phyloP scores from a whole-genome alignment of 2,329 filamentous ascomycete genomes.

The Curvularia verruculosa region DNA sequence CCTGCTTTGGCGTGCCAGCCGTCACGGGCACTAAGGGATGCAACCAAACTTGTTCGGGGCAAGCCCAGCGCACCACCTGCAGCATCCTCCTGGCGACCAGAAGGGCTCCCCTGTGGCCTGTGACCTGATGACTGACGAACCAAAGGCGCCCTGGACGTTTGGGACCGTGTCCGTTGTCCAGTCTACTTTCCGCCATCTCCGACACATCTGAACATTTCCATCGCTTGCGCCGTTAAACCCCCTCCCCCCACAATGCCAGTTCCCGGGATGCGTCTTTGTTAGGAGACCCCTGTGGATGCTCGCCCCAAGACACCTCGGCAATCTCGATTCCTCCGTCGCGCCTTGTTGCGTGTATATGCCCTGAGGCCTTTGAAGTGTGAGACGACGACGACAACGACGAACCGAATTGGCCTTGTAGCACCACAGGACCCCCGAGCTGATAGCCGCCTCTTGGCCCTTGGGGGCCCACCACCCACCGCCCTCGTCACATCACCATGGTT shows the following conservation, averaged over 20 bases:
- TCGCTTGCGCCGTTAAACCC: constrained; percentile 17
- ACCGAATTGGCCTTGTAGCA: constrained; percentile 29
- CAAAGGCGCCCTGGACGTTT: constrained; percentile 18
- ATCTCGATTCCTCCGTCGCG: constrained; percentile 13
- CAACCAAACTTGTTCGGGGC: constrained; percentile 16
- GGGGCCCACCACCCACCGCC: constrained; percentile 1
- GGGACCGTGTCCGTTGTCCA: constrained; percentile 15
- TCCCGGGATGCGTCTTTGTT: constrained; percentile 27
- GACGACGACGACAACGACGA: constrained; percentile 11
- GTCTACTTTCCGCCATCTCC: constrained; percentile 21
- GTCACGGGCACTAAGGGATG: constrained; percentile 27
- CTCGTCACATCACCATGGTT: constrained; percentile 28
- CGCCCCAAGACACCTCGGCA: constrained; percentile 7
- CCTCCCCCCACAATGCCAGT: constrained; percentile 27
- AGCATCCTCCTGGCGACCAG: constrained; percentile 30
- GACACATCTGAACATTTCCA: constrained; percentile 19
- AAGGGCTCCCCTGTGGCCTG: constrained; percentile 26
- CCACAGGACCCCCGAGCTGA: constrained; percentile 27
- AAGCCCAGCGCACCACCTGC: constrained; percentile 22
- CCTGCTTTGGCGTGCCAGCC: constrained; percentile 21
- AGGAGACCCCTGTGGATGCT: constrained; percentile 22
- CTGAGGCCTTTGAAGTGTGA: constrained; percentile 27
- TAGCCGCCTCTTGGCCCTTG: constrained; percentile 17
- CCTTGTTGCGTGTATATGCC: constrained; percentile 40
- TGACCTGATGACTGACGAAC: constrained; percentile 30